Base-by-base conservation (phyloP, 768 basidiomycete genomes). In the Cyathus striatus region DNA sequence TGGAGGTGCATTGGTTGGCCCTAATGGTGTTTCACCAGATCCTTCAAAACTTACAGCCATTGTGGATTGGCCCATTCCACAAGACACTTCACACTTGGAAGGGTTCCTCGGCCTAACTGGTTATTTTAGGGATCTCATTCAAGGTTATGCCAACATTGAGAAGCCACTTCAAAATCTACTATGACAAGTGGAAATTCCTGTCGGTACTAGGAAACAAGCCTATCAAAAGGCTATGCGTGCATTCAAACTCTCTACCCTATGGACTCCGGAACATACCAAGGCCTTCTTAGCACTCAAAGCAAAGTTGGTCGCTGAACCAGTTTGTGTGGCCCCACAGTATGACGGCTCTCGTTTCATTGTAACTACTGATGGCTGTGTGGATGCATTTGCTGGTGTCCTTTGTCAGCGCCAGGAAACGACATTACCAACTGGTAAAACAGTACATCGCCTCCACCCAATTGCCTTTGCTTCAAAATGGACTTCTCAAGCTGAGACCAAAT, bases 1-100 rank as follows among this genome's bases (percentile, higher is more conserved):
- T 40, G 64, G 64, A 3, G 69, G 69, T 0, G 61, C 59, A 0
- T 34, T 27, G 0, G 53, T 30, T 30, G 27, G 27, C 7, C 45
- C 52, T 1, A 45, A 43, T 16, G 53, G 60, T 1, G 38, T 71
- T 1, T 58, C 64, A 4, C 54, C 57, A 0, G 65, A 72, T 45
- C 48, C 54, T 2, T 32, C 55, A 2, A 73, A 73, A 46, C 49
- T 72, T 4, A 61, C 58, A 1, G 62, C 67, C 0, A 59, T 72
- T 2, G 60, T 70, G 1, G 43, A 65, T 37, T 68, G 64, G 62
- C 36, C 42, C n/a, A 36, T 23, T 38, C 69, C 69, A 1, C 16
- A 41, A 12, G 49, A 62, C 23, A 53, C 56, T 1, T 49, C 47
- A 0, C 48, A 66, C 12, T 47, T 73, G 5, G 43, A 46, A 4